A percentile compares a stretch with the other conserved stretches of the same genome.
Conservation (phyloP, 345 rosid genomes). For the Eucalyptus polyanthemos region DNA sequence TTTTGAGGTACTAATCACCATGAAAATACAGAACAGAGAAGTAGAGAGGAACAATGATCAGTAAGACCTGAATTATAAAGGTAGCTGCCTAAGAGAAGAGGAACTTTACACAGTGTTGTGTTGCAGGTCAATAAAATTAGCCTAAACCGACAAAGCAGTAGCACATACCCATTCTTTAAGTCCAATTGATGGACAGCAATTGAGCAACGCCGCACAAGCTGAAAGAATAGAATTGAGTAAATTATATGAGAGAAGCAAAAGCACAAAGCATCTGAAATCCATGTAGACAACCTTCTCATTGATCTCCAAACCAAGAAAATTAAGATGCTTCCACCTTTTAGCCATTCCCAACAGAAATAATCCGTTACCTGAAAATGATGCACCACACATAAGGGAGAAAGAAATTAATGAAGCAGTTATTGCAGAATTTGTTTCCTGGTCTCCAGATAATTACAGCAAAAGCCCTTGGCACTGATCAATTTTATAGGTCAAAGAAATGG, state of each 20-base stretch:
- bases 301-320: conserved; percentile 62
- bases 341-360: conserved; percentile 55
- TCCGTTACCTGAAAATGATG: conserved; percentile 39
- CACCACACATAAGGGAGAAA: neutral
- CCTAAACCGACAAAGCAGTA: neutral
- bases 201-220: conserved; percentile 41
- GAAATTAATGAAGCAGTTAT: neutral
- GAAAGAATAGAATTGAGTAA: neutral
- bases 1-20: neutral
- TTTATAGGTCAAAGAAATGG: neutral
- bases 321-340: conserved; percentile 29
- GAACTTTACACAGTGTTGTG: neutral
- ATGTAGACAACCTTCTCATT: conserved; percentile 37
- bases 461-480: neutral
- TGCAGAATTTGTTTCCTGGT: neutral
- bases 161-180: conserved; percentile 36
- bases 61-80: neutral
- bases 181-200: conserved; percentile 24
- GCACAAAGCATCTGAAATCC: neutral
- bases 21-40: neutral
- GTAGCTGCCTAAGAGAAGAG: neutral
- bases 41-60: neutral
- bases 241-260: neutral
- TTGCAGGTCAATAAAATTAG: neutral
- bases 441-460: neutral